Evolutionary conservation across 2,329 filamentous ascomycete species (phyloP), one percentile per base, ranked within the genome.

Genomic region (Talaromyces sp.): DNA sequence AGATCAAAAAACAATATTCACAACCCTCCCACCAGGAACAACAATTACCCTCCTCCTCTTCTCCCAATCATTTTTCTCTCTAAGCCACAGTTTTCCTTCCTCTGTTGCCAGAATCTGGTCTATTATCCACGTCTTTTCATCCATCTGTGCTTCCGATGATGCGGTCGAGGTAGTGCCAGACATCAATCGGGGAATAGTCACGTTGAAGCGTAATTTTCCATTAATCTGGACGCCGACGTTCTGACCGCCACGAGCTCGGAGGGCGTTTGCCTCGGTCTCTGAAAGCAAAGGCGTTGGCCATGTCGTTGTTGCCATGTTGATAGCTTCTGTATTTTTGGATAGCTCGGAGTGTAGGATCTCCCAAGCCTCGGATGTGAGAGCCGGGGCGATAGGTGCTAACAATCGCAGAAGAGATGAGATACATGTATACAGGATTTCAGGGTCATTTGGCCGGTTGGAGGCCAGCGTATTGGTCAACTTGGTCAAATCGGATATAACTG

Each of bases 351-450:
- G 73, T 3, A 93, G 81, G 1, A 85, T 71, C 67, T 85, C 82
- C 91, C 91, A 96, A 75, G 88, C 91, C 78, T 96, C 91, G 70
- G 94, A 92, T 1, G 91, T 85, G 66, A 95, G 87, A 0, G 90
- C 91, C 0, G 93, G 93, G 0, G 90, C 87, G 61, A 96, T 87
- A 3, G 93, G 93, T 0, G 91, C 90, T 70, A 93, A 81, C 80
- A 96, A 86, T 59, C 87, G 86, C 47, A 94, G 74, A 9, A 96
- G 83, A 3, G 82, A 79, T 1, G 82, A 81, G 77, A 73, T 78
- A 80, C 69, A 90, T 72, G 71, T 69, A 58, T 80, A 80, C 37
- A 73, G 69, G 4, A 77, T 60, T 3, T 73, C 70, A 43, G 81
- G 79, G n/a, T 62, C 33, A 6, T 80, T 79, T 15, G 82, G 78